These are phyloP conservation scores for Sporothrix brasiliensis DNA, from an alignment of 2,329 filamentous ascomycete species.

Conservation along the genomic window DNA sequence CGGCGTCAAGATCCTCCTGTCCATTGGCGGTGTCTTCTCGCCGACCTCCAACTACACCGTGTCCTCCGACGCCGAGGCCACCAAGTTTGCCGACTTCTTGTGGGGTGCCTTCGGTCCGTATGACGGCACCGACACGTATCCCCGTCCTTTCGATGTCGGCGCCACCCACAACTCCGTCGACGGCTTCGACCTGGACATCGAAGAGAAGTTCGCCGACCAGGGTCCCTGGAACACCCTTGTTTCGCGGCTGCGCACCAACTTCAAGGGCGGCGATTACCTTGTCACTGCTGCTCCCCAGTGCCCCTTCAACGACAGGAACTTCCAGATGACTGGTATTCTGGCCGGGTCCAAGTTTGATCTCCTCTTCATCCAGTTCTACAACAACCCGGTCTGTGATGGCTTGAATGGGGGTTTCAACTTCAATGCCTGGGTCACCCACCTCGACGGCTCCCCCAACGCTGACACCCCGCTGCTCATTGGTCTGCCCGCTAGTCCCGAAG, in stretches of 20 bases:
- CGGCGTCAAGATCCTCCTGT: conserved; percentile 66
- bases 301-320: conserved; percentile 44
- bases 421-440: conserved; percentile 43
- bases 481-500: conserved; percentile 41
- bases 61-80: conserved; percentile 40
- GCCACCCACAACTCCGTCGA: conserved; percentile 50
- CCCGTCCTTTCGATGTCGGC: conserved; percentile 50
- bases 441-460: conserved; percentile 42
- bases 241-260: conserved; percentile 31
- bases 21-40: conserved; percentile 58
- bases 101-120: conserved; percentile 47
- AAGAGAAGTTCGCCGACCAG: conserved; percentile 41
- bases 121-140: conserved; percentile 38
- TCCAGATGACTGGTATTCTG: conserved; percentile 51
- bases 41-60: conserved; percentile 44
- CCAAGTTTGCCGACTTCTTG: conserved; percentile 46
- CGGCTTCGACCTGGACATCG: conserved; percentile 57
- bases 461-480: conserved; percentile 48
- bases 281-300: conserved; percentile 55
- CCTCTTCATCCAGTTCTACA: conserved; percentile 54
- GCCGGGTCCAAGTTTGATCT: conserved; percentile 46
- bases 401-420: conserved; percentile 45
- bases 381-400: conserved; percentile 49
- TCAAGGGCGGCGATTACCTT: conserved; percentile 44
- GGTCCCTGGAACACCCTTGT: conserved; percentile 34